phyloP scores from a whole-genome alignment of 306 rosid genomes.

The Castanea sativa region DNA sequence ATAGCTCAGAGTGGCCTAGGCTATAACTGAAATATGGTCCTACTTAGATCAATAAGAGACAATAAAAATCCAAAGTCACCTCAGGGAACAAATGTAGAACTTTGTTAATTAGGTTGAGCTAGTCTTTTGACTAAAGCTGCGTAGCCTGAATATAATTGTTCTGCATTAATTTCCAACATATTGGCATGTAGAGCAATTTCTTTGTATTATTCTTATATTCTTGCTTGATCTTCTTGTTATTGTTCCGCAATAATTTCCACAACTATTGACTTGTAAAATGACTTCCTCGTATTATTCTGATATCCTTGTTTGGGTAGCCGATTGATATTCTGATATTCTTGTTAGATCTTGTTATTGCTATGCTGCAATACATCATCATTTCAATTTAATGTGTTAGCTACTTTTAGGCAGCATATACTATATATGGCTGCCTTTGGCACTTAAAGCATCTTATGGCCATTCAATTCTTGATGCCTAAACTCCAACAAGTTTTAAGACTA shows the following conservation, averaged over 20 bases:
- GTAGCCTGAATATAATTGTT: no score
- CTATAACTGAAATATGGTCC: not conserved
- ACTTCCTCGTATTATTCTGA: not conserved
- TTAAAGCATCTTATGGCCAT: not conserved
- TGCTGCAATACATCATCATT: not conserved
- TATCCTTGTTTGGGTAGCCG: not conserved
- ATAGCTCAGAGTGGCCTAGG: not conserved
- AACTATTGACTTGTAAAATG: not conserved
- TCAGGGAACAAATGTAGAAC: not conserved
- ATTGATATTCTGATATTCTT: not conserved
- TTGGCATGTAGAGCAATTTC: not conserved
- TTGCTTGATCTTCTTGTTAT: not conserved
- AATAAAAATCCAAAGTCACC: not conserved
- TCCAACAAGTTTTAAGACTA: not conserved
- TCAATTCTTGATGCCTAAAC: not conserved
- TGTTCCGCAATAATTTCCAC: not conserved
- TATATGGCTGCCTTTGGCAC: not conserved
- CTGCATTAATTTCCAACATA: not conserved
- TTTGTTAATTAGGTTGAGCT: not conserved
- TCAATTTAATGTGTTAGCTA: not conserved
- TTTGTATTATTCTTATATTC: not conserved
- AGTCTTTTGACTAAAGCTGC: not conserved
- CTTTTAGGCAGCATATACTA: not conserved
- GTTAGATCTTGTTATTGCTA: not conserved
- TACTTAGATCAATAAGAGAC: not conserved